A percentile compares a stretch with the other conserved stretches of the same genome.
These are phyloP conservation scores for Penicillium waksmanii DNA, from an alignment of 495 filamentous ascomycete species.

Conservation along the genomic window DNA sequence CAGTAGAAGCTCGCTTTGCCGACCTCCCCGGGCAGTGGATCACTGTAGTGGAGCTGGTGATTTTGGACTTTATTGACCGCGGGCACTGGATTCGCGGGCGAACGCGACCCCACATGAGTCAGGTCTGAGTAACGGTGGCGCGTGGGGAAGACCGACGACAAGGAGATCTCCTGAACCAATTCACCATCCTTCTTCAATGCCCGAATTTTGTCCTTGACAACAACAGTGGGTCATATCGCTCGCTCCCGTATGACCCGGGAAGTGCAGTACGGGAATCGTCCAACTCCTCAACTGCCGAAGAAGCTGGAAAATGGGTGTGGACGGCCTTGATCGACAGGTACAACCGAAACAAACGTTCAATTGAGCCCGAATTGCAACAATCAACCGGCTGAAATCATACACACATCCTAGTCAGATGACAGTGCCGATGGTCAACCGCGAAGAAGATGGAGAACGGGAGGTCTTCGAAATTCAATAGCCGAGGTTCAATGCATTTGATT, in stretches of 20 bases:
- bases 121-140: slow-evolving; percentile 39
- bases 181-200: not conserved
- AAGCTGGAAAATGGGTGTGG: not conserved
- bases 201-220: not conserved
- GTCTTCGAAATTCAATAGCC: not conserved
- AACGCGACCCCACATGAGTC: slow-evolving; percentile 44
- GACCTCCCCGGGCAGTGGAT: slow-evolving; percentile 24
- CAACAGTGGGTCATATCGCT: not conserved
- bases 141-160: slow-evolving; percentile 12
- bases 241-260: not conserved
- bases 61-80: slow-evolving; percentile 5
- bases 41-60: slow-evolving; percentile 20
- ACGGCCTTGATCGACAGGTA: slow-evolving; percentile 5
- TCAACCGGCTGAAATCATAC: not conserved
- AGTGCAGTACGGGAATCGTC: not conserved
- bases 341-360: not conserved
- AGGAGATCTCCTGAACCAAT: not conserved
- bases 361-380: not conserved
- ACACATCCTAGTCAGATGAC: not conserved
- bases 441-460: not conserved
- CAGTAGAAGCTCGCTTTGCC: slow-evolving; percentile 20
- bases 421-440: not conserved
- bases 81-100: slow-evolving; percentile 9
- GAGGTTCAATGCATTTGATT: not conserved
- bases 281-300: not conserved